These are phyloP conservation scores for Hypoxylon sp. DNA, from an alignment of 2,329 filamentous ascomycete species.

Conservation along the genomic window DNA sequence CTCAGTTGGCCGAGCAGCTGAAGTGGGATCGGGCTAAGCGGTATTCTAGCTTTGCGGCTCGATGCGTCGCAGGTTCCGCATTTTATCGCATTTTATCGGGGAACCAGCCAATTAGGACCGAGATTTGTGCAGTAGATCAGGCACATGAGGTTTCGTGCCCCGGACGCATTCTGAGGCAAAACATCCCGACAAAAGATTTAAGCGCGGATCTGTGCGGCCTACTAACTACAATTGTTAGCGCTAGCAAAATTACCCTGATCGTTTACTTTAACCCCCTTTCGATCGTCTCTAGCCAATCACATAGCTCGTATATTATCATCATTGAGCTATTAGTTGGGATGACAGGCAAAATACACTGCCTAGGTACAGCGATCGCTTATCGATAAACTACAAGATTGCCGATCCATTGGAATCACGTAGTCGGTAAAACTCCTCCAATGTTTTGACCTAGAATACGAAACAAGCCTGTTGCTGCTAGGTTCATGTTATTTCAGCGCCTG, in stretches of 20 bases:
- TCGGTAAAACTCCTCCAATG: slow-evolving; percentile 35
- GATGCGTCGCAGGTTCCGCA: slow-evolving; percentile 54
- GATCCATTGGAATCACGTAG: slow-evolving; percentile 35
- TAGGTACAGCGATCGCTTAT: slow-evolving; percentile 23
- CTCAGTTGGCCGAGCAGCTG: slow-evolving; percentile 37
- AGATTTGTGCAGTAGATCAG: slow-evolving; percentile 49
- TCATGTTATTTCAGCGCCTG: slow-evolving; percentile 2
- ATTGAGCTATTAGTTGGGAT: slow-evolving; percentile 33
- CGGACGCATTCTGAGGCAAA: slow-evolving; percentile 58
- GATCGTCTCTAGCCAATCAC: slow-evolving; percentile 31
- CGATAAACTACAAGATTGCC: slow-evolving; percentile 37
- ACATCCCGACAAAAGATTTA: slow-evolving; percentile 46
- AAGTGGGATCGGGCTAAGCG: slow-evolving; percentile 31
- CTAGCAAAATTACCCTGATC: slow-evolving; percentile 28
- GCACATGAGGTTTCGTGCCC: slow-evolving; percentile 59
- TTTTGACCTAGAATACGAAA: slow-evolving; percentile 40
- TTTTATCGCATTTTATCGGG: slow-evolving; percentile 27
- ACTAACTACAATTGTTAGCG: slow-evolving; percentile 19
- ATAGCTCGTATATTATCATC: slow-evolving; percentile 6
- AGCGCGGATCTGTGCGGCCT: slow-evolving; percentile 46
- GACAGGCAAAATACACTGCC: slow-evolving; percentile 9
- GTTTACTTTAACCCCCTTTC: slow-evolving; percentile 11
- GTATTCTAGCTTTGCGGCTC: slow-evolving; percentile 53
- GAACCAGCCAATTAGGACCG: slow-evolving; percentile 47
- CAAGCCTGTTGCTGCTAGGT: slow-evolving; percentile 18